Evolutionary conservation across 805 yeast genomes (phyloP).

Genomic region (Saccharomycopsis vini): DNA sequence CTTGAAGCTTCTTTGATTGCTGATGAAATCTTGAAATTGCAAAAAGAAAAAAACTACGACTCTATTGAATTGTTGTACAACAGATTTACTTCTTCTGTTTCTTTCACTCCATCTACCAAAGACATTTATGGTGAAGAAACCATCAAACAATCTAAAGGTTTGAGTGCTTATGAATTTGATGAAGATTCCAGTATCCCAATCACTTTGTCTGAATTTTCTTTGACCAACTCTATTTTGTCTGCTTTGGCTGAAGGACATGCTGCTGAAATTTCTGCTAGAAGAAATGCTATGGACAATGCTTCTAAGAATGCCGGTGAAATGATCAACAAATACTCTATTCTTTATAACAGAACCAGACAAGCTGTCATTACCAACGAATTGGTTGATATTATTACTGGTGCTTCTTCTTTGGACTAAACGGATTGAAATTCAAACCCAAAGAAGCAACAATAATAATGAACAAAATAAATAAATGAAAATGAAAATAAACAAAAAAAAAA

Average conservation of each 20-base stretch:
- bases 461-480: background rate
- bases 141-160: conserved; percentile 77
- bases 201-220: conserved; percentile 73
- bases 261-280: conserved; percentile 95
- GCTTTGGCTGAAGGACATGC: conserved; percentile 98
- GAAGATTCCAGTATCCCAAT: conserved; percentile 60
- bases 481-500: too few relatives aligned
- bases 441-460: background rate
- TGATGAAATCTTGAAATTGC: conserved; percentile 66
- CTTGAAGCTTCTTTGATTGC: conserved; percentile 82
- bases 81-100: conserved; percentile 77
- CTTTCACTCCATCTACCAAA: conserved; percentile 75
- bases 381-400: conserved; percentile 99
- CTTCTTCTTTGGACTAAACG: conserved; percentile 87
- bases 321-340: conserved; percentile 92
- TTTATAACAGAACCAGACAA: conserved; percentile 99
- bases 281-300: conserved; percentile 99
- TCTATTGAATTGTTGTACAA: conserved; percentile 78
- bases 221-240: conserved; percentile 81
- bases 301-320: conserved; percentile 99
- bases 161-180: conserved; percentile 72
- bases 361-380: conserved; percentile 98
- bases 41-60: conserved; percentile 51
- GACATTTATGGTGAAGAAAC: conserved; percentile 61
- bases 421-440: too few relatives aligned